A percentile compares a stretch with the other conserved stretches of the same genome.
Conservation (phyloP, 371 early-diverging fungal species). For the Batkoa obscura region DNA sequence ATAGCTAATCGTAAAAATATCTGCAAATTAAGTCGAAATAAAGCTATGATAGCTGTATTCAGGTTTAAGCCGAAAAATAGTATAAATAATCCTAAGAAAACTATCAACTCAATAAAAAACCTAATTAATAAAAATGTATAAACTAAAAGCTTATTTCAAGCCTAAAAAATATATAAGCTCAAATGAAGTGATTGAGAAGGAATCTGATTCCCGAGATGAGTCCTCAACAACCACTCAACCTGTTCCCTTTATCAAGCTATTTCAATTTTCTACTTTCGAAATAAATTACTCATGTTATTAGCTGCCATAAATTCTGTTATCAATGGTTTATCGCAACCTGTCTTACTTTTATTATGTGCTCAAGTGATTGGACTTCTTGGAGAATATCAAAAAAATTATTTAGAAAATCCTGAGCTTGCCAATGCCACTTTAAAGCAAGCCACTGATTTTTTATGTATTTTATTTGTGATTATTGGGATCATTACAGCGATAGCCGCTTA, state of each 20-base stretch:
- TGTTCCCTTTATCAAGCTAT: slow-evolving; percentile 12
- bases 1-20: too few species aligned
- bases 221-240: too few species aligned
- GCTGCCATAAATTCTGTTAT: slow-evolving; percentile 16
- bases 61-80: too few species aligned
- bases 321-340: slow-evolving; percentile 14
- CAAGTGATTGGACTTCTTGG: slow-evolving; percentile 10
- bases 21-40: too few species aligned
- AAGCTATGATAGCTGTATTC: too few species aligned
- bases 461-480: slow-evolving; percentile 20
- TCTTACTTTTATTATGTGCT: slow-evolving; percentile 17
- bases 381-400: neutral
- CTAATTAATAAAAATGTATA: too few species aligned
- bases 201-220: too few species aligned
- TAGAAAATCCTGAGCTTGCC: neutral
- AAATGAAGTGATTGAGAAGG: too few species aligned
- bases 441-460: slow-evolving; percentile 47
- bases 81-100: too few species aligned
- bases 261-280: slow-evolving; percentile 16
- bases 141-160: too few species aligned
- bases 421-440: neutral
- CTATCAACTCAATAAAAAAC: too few species aligned
- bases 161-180: too few species aligned
- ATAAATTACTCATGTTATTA: slow-evolving; percentile 11
- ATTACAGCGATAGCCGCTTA: slow-evolving; percentile 11